Conservation (phyloP, 108 stramenopile species). For the Pseudonitzschia pungens region DNA sequence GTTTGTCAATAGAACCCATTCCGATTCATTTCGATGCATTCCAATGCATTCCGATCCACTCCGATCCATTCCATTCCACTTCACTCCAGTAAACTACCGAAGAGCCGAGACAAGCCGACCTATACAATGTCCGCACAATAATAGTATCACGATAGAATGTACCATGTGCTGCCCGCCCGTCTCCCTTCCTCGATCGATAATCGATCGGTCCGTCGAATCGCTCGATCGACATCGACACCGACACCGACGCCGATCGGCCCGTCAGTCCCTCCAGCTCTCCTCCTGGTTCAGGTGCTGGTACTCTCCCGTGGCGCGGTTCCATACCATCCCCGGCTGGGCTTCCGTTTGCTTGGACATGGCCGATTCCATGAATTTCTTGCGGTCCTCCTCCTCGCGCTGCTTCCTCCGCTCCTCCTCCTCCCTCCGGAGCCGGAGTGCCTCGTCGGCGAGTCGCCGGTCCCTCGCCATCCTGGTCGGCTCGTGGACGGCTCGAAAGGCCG, state of each 20-base stretch:
- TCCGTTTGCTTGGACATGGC: constrained; percentile 67
- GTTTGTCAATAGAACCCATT: no score
- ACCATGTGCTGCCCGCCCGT: no score
- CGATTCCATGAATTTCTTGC: constrained; percentile 51
- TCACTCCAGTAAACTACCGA: no score
- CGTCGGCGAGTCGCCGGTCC: constrained; percentile 48
- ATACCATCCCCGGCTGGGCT: constrained; percentile 77
- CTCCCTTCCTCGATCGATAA: no score
- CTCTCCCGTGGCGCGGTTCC: constrained; percentile 78
- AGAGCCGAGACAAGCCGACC: no score
- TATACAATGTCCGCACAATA: no score
- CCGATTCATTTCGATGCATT: no score
- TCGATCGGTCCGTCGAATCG: no score
- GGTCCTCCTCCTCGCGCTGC: constrained; percentile 48
- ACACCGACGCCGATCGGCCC: not conserved
- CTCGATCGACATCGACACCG: no score
- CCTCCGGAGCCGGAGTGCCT: constrained; percentile 36
- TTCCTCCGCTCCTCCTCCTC: constrained; percentile 53
- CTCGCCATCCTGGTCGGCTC: constrained; percentile 49
- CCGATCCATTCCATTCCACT: no score
- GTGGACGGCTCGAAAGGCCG: constrained; percentile 48
- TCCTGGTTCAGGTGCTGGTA: constrained; percentile 82
- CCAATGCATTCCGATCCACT: no score
- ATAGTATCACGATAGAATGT: no score
- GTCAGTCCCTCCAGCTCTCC: constrained; percentile 82